These are phyloP conservation scores for Podosphaera leucotricha DNA, from an alignment of 2,329 filamentous ascomycete genomes.

Conservation along the genomic window DNA sequence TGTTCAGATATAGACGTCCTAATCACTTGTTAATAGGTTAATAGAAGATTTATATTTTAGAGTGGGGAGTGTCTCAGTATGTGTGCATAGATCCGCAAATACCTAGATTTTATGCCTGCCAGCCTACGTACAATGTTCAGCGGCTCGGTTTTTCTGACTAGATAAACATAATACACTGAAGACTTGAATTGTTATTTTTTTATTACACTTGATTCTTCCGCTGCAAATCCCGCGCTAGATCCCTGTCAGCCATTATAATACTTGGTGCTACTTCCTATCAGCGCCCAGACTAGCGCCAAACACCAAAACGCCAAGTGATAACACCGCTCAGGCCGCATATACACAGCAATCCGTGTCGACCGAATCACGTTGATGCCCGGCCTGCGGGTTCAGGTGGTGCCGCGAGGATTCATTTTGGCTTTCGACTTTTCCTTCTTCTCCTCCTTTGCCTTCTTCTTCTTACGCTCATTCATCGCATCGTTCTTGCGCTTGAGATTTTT, in stretches of 20 bases:
- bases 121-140: neutral
- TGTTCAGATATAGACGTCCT: neutral
- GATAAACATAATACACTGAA: neutral
- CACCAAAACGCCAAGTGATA: neutral
- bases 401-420: constrained; percentile 62
- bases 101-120: too few relatives aligned
- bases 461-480: constrained; percentile 73
- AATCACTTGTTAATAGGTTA: neutral
- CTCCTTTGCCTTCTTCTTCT: constrained; percentile 87
- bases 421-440: constrained; percentile 92
- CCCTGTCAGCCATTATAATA: neutral
- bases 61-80: too few relatives aligned
- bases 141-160: neutral
- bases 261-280: too few relatives aligned
- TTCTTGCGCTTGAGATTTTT: constrained; percentile 74
- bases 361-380: too few relatives aligned
- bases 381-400: constrained; percentile 8
- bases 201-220: neutral
- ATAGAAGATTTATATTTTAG: neutral
- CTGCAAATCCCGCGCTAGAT: neutral
- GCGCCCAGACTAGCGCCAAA: neutral
- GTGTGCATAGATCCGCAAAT: too few relatives aligned
- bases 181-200: neutral
- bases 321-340: constrained; percentile 1
- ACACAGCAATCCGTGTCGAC: neutral